Conservation (phyloP, 2,329 filamentous ascomycete genomes). For the Talaromyces sp. region DNA sequence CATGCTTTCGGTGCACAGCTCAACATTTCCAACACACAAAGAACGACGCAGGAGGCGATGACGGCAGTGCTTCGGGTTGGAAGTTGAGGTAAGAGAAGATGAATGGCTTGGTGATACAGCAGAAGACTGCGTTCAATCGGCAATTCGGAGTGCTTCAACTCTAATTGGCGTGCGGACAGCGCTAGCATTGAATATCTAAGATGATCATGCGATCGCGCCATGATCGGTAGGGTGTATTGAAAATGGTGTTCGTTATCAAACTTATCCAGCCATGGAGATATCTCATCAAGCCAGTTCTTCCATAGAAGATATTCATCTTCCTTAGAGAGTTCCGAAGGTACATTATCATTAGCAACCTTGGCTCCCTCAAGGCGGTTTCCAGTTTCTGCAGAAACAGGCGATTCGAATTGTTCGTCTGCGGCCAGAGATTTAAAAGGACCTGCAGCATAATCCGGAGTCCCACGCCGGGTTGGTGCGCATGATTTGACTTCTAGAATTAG, state of each 20-base stretch:
- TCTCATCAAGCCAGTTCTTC: conserved; percentile 49
- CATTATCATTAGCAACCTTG: neutral
- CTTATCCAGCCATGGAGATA: conserved; percentile 55
- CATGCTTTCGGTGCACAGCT: conserved; percentile 45
- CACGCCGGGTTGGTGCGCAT: neutral
- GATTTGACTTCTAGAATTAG: conserved; percentile 4
- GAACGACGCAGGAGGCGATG: conserved; percentile 50
- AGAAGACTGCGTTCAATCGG: conserved; percentile 46
- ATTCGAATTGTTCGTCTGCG: neutral
- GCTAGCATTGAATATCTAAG: conserved; percentile 50
- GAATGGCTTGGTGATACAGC: conserved; percentile 50
- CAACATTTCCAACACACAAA: conserved; percentile 52
- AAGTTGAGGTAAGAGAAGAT: conserved; percentile 44
- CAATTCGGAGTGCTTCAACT: conserved; percentile 44
- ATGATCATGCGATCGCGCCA: conserved; percentile 43
- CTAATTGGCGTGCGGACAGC: conserved; percentile 50
- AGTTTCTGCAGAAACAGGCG: neutral
- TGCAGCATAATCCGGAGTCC: neutral
- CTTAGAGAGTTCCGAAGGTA: neutral
- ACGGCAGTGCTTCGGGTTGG: conserved; percentile 47
- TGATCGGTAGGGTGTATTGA: conserved; percentile 45
- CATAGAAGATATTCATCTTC: conserved; percentile 4
- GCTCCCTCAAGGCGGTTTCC: neutral
- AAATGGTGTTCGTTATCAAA: conserved; percentile 52
- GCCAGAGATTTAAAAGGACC: neutral